Conservation (phyloP, 1,139 yeast genomes). For the Suhomyces panamericanus region DNA sequence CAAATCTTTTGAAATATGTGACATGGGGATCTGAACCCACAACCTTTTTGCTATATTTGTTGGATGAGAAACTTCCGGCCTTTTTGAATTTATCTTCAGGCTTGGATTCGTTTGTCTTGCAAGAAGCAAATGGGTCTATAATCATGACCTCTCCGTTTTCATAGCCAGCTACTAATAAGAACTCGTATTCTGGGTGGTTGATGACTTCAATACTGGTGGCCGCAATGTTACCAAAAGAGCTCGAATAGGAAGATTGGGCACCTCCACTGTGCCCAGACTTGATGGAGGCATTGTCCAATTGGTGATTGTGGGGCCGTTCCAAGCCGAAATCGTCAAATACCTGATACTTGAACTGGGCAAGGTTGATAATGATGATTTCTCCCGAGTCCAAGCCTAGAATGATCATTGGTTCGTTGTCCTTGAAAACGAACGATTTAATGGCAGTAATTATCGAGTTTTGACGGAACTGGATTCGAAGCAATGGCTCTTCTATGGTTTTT, state of each 20-base stretch:
- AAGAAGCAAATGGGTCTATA: conserved; percentile 27
- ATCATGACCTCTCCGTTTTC: conserved; percentile 45
- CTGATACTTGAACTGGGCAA: conserved; percentile 29
- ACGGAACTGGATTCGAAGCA: conserved; percentile 35
- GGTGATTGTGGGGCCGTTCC: conserved; percentile 9
- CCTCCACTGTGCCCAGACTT: conserved; percentile 10
- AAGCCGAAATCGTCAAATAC: conserved; percentile 27
- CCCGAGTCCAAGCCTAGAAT: conserved; percentile 43
- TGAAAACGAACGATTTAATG: conserved; percentile 27
- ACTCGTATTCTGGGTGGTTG: conserved; percentile 32
- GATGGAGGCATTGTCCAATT: conserved; percentile 15
- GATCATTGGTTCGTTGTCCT: conserved; percentile 26
- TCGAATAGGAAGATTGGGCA: conserved; percentile 4
- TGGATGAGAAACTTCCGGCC: conserved; percentile 2
- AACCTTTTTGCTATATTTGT: conserved; percentile 28
- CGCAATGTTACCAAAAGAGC: conserved; percentile 16
- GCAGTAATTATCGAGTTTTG: conserved; percentile 30
- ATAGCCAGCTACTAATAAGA: conserved; percentile 39
- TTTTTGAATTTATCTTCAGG: conserved; percentile 11
- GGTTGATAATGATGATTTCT: conserved; percentile 32
- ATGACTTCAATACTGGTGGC: conserved; percentile 40
- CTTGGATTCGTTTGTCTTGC: conserved; percentile 12
- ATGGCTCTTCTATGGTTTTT: conserved; percentile 33
- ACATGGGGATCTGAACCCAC: conserved; percentile 36
- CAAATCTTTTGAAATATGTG: conserved; percentile 43